phyloP scores from a whole-genome alignment of 2,329 filamentous ascomycete species.

The Exophiala xenobiotica region DNA sequence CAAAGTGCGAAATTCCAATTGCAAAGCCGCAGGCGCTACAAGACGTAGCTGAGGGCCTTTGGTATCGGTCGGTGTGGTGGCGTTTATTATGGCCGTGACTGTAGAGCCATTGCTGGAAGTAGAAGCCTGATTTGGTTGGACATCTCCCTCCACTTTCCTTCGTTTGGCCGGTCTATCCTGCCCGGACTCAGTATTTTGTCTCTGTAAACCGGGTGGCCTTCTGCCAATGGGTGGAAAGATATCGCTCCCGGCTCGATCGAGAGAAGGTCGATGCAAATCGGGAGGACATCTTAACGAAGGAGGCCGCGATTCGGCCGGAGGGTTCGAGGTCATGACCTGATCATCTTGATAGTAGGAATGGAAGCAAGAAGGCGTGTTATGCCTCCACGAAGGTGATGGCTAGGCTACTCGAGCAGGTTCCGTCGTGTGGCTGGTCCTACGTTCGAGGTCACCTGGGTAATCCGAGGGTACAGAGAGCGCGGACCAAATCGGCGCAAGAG shows the following conservation, averaged over 20 bases:
- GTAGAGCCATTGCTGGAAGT: slow-evolving; percentile 2
- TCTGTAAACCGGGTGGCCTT: slow-evolving; percentile 12
- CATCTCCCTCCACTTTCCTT: slow-evolving; percentile 31
- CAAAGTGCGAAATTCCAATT: not conserved
- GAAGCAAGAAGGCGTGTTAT: slow-evolving; percentile 1
- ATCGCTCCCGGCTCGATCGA: slow-evolving; percentile 10
- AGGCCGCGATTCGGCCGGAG: slow-evolving; percentile 31
- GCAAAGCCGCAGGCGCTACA: slow-evolving; percentile 8
- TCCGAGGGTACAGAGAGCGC: not conserved
- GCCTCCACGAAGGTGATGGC: not conserved
- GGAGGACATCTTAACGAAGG: slow-evolving; percentile 22
- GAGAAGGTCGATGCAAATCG: slow-evolving; percentile 13
- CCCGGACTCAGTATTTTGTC: slow-evolving; percentile 28
- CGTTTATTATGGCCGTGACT: not conserved
- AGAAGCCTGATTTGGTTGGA: slow-evolving; percentile 1
- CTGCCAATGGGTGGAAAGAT: slow-evolving; percentile 7
- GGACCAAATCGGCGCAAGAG: not conserved
- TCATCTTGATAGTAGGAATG: slow-evolving; percentile 25
- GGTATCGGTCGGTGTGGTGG: not conserved
- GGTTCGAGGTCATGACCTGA: slow-evolving; percentile 31
- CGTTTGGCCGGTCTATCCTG: slow-evolving; percentile 44
- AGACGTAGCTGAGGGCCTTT: slow-evolving; percentile 11
- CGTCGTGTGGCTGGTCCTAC: not conserved
- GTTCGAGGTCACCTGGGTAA: no score
- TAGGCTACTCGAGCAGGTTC: not conserved